These are phyloP conservation scores for Ascochyta clinopodiicola DNA, from an alignment of 2,329 filamentous ascomycete species.

Conservation along the genomic window DNA sequence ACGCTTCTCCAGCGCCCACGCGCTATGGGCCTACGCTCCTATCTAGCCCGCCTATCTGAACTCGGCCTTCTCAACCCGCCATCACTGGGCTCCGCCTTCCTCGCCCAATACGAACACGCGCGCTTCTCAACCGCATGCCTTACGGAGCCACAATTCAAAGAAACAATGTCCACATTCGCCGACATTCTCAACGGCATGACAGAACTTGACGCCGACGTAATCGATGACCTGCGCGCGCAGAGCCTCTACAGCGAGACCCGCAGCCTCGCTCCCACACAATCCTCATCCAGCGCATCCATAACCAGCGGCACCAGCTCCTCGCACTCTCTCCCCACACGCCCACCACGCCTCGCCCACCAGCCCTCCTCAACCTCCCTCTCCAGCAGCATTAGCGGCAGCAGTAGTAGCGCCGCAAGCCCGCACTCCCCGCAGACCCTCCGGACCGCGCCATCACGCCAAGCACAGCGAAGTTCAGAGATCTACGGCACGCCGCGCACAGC, in stretches of 20 bases:
- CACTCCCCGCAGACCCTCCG: conserved; percentile 38
- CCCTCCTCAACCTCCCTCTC: conserved; percentile 31
- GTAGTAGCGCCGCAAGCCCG: conserved; percentile 21
- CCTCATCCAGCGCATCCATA: conserved; percentile 18
- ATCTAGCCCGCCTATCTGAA: conserved; percentile 72
- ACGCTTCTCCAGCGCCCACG: conserved; percentile 73
- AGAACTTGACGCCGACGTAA: conserved; percentile 62
- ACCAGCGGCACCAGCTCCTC: conserved; percentile 27
- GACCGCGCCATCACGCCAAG: conserved; percentile 38
- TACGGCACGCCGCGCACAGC: conserved; percentile 33
- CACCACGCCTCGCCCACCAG: conserved; percentile 32
- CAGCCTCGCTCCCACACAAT: conserved; percentile 44
- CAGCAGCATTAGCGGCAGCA: conserved; percentile 11
- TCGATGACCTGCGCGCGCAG: conserved; percentile 53
- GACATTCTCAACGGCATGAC: conserved; percentile 79
- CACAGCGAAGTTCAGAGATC: conserved; percentile 28
- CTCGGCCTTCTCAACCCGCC: conserved; percentile 68
- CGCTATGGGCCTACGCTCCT: conserved; percentile 78
- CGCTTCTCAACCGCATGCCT: conserved; percentile 78
- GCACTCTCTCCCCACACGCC: conserved; percentile 33
- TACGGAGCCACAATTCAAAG: conserved; percentile 73
- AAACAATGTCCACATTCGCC: conserved; percentile 84
- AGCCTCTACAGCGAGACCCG: conserved; percentile 36
- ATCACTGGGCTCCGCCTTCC: conserved; percentile 64
- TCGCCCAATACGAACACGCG: conserved; percentile 80